Percentiles rank a stretch among this genome's conserved stretches.
phyloP scores from a whole-genome alignment of 2,329 filamentous ascomycete genomes.

The Ophiosphaerella korrae region DNA sequence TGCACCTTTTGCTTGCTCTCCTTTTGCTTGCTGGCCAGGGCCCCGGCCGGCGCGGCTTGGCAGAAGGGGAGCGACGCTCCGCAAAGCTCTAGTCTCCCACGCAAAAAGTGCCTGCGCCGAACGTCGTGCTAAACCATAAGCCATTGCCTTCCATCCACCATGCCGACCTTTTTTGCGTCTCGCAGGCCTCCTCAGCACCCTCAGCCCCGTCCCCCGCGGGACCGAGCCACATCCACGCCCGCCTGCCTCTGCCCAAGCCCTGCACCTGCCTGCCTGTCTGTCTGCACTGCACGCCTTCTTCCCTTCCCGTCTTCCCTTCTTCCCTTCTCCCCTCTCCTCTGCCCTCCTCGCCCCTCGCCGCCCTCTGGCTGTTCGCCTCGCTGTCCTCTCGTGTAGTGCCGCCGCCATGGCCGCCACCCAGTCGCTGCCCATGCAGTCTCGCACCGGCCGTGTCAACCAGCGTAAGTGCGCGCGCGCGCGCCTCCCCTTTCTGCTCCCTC shows the following conservation, averaged over 20 bases:
- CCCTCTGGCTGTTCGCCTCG: slow-evolving; percentile 1
- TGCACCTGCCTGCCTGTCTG: no score
- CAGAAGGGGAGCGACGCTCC: slow-evolving; percentile 20
- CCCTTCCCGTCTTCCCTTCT: slow-evolving; percentile 35
- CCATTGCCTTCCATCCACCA: slow-evolving; percentile 41
- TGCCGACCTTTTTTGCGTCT: slow-evolving; percentile 46
- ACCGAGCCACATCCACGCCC: slow-evolving; percentile 50
- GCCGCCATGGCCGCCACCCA: slow-evolving; percentile 51
- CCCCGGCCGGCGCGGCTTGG: slow-evolving; percentile 8
- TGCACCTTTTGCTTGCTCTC: no score
- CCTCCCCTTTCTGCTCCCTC: slow-evolving; percentile 4
- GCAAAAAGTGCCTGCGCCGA: slow-evolving; percentile 38
- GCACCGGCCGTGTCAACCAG: slow-evolving; percentile 78
- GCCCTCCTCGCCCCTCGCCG: slow-evolving; percentile 22
- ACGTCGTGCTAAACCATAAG: slow-evolving; percentile 40
- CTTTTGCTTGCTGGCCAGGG: no score
- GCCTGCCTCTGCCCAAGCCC: slow-evolving; percentile 14
- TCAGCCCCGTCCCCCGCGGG: slow-evolving; percentile 57
- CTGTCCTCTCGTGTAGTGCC: no score
- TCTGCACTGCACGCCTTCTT: background rate
- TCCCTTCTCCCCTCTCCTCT: slow-evolving; percentile 16
- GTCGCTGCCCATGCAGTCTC: slow-evolving; percentile 64
- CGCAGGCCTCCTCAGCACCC: slow-evolving; percentile 51
- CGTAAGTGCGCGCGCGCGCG: slow-evolving; percentile 63
- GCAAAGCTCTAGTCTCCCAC: slow-evolving; percentile 28